These are phyloP conservation scores for Buddleja alternifolia DNA, from an alignment of 257 asterid species.

Conservation along the genomic window DNA sequence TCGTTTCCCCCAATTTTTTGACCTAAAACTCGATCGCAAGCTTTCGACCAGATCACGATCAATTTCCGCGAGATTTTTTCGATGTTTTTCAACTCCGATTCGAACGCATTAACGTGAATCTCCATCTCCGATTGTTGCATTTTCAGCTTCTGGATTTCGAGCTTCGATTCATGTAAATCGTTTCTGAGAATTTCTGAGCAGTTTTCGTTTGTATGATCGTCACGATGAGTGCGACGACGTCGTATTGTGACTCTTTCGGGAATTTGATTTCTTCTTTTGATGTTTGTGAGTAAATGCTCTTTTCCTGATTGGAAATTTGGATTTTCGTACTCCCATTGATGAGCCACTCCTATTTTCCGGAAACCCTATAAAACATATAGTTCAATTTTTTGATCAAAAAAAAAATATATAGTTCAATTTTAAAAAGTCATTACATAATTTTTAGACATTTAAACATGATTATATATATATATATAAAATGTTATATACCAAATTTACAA, in stretches of 20 bases:
- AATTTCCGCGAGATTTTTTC: slow-evolving; percentile 24
- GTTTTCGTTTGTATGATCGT: background rate
- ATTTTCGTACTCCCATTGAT: slow-evolving; percentile 59
- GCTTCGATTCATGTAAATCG: slow-evolving; percentile 20
- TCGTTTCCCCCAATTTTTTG: slow-evolving; percentile 19
- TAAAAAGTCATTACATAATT: too few species aligned
- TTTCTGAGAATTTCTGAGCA: slow-evolving; percentile 23
- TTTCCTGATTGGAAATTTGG: slow-evolving; percentile 54
- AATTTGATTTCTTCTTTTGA: slow-evolving; percentile 39
- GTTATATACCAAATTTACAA: too few species aligned
- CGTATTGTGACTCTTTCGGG: background rate
- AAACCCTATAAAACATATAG: slow-evolving; percentile 47
- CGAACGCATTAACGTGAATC: slow-evolving; percentile 24
- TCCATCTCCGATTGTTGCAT: slow-evolving; percentile 34
- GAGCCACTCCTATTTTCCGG: slow-evolving; percentile 54
- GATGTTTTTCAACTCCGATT: background rate
- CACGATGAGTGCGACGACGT: background rate
- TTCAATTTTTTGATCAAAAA: too few species aligned
- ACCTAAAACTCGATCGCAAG: slow-evolving; percentile 11
- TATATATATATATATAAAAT: too few species aligned
- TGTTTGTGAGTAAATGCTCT: slow-evolving; percentile 45
- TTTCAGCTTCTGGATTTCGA: slow-evolving; percentile 43
- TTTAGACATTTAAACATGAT: too few species aligned
- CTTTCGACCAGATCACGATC: slow-evolving; percentile 30
- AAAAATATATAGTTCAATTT: background rate